Conservation (phyloP, 2,329 filamentous ascomycete genomes). For the Tolypocladium tundrense region DNA sequence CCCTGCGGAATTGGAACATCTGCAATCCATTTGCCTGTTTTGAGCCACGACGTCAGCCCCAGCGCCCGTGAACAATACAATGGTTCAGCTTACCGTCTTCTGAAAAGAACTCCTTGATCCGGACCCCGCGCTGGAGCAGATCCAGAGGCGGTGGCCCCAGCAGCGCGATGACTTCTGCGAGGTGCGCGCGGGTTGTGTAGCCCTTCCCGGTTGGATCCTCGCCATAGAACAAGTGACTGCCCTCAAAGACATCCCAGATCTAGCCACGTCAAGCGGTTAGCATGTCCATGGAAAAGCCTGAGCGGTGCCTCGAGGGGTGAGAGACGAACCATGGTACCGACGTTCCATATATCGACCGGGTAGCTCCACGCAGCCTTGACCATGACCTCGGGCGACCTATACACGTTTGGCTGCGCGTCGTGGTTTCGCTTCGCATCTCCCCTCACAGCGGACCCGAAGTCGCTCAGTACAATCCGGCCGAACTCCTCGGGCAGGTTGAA, state of each 20-base stretch:
- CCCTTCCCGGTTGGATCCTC: slow-evolving; percentile 23
- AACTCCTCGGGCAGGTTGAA: slow-evolving; percentile 20
- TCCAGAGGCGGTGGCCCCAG: slow-evolving; percentile 30
- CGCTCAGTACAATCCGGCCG: slow-evolving; percentile 31
- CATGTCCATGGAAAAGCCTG: not conserved
- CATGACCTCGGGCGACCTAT: slow-evolving; percentile 36
- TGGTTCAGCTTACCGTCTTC: slow-evolving; percentile 17
- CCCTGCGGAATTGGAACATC: slow-evolving; percentile 11
- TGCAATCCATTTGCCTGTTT: slow-evolving; percentile 15
- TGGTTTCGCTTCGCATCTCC: slow-evolving; percentile 20
- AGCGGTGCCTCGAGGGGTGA: too few relatives aligned
- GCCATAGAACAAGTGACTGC: slow-evolving; percentile 30
- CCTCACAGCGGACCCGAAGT: slow-evolving; percentile 35
- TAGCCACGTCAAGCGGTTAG: slow-evolving; percentile 9
- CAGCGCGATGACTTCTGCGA: slow-evolving; percentile 36
- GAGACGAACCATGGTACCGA: slow-evolving; percentile 33
- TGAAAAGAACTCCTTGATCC: slow-evolving; percentile 27
- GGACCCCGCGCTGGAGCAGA: slow-evolving; percentile 20
- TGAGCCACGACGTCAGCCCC: not conserved
- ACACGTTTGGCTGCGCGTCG: slow-evolving; percentile 28
- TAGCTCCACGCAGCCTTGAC: slow-evolving; percentile 33
- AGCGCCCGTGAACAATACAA: not conserved
- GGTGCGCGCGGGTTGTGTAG: slow-evolving; percentile 33
- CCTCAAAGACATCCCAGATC: slow-evolving; percentile 41
- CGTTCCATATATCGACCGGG: slow-evolving; percentile 41